phyloP scores from a whole-genome alignment of 108 stramenopile species.

The Cylindrotheca closterium region DNA sequence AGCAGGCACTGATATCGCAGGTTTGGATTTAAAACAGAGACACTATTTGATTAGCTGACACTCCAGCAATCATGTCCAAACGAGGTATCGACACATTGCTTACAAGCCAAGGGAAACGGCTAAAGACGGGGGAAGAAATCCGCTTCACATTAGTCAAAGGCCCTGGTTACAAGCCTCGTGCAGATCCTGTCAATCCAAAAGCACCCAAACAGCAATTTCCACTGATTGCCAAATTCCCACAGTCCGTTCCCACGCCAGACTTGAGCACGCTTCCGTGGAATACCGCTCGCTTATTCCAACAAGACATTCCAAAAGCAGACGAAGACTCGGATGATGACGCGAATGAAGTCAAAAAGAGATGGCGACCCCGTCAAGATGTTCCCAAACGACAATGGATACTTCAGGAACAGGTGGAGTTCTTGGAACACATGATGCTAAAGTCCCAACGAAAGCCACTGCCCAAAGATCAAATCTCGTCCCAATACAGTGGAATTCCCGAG shows the following conservation, averaged over 20 bases:
- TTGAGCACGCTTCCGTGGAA: constrained; percentile 46
- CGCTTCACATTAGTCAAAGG: constrained; percentile 49
- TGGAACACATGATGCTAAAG: constrained; percentile 62
- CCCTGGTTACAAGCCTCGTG: constrained; percentile 7
- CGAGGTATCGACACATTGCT: constrained; percentile 44
- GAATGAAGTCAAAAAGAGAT: constrained; percentile 60
- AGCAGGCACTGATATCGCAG: too few relatives aligned
- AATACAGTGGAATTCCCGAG: constrained; percentile 78
- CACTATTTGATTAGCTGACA: too few relatives aligned
- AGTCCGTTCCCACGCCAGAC: constrained; percentile 61
- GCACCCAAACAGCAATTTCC: constrained; percentile 63
- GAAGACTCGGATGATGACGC: constrained; percentile 65
- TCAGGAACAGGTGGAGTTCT: constrained; percentile 75
- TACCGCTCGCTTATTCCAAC: constrained; percentile 68
- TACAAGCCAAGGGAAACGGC: constrained; percentile 25
- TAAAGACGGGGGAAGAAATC: constrained; percentile 36
- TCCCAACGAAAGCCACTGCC: constrained; percentile 22
- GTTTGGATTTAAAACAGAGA: too few relatives aligned
- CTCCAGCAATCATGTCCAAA: constrained; percentile 14
- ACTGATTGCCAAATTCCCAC: constrained; percentile 69
- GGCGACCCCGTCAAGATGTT: constrained; percentile 51
- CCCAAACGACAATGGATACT: constrained; percentile 78
- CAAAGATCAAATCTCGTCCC: constrained; percentile 33
- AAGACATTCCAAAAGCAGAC: constrained; percentile 78
- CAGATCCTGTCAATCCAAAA: constrained; percentile 49